Percentiles rank a stretch among this genome's conserved stretches.
phyloP scores from a whole-genome alignment of 2,329 filamentous ascomycete species.

The Arthrobotrys pseudoclavata region DNA sequence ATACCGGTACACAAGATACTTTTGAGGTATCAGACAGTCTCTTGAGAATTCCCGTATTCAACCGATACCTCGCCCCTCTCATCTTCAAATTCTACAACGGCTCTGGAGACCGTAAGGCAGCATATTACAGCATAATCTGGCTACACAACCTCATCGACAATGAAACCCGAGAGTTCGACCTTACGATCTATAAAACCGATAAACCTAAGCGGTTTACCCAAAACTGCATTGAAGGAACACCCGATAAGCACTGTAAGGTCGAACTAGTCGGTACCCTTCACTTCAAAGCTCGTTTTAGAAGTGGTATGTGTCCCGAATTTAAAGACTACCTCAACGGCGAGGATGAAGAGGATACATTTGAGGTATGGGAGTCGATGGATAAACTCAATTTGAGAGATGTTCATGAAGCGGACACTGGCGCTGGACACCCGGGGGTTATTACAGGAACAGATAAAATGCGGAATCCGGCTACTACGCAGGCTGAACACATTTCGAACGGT shows the following conservation, averaged over 20 bases:
- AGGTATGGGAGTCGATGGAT: conserved; percentile 83
- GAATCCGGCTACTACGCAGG: conserved; percentile 52
- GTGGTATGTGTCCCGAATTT: conserved; percentile 89
- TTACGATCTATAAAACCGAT: conserved; percentile 91
- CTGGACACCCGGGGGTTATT: conserved; percentile 38
- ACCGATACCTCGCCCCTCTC: conserved; percentile 88
- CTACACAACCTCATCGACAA: conserved; percentile 86
- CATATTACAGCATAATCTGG: conserved; percentile 82
- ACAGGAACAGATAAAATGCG: conserved; percentile 49
- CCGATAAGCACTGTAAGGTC: conserved; percentile 79
- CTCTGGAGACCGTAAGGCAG: conserved; percentile 53
- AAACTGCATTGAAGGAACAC: conserved; percentile 89
- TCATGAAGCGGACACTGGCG: conserved; percentile 55
- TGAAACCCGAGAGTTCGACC: conserved; percentile 80
- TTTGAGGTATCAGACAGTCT: conserved; percentile 41
- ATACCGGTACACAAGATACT: conserved; percentile 21
- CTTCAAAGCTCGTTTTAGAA: conserved; percentile 86
- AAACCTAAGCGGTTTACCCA: conserved; percentile 83
- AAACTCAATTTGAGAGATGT: conserved; percentile 43
- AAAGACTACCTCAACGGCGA: conserved; percentile 88
- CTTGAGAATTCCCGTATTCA: conserved; percentile 86
- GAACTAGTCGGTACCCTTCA: conserved; percentile 83
- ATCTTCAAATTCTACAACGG: conserved; percentile 84
- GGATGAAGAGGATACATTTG: conserved; percentile 89
- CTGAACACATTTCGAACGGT: conserved; percentile 45